These are phyloP conservation scores for Crithidia brevicula DNA, from an alignment of 208 protist species.

Conservation along the genomic window DNA sequence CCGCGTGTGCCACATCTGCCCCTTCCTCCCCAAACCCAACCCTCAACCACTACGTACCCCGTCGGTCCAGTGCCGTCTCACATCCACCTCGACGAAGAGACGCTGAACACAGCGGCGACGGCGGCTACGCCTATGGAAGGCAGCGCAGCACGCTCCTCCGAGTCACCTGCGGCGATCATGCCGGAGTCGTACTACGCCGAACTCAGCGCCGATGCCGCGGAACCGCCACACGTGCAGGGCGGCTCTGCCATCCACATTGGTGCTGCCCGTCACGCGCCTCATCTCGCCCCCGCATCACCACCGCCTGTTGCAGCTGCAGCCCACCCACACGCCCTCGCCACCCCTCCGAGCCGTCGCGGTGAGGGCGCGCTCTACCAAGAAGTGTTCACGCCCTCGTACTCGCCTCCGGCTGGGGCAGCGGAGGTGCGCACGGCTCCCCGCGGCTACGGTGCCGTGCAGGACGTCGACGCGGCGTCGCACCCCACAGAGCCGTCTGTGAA, in stretches of 20 bases:
- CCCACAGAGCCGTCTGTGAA: not conserved
- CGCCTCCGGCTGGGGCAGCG: slow-evolving; percentile 11
- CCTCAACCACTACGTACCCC: too few relatives aligned
- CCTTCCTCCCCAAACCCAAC: not conserved
- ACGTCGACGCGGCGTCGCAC: not conserved
- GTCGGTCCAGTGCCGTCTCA: too few relatives aligned
- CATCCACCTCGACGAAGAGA: slow-evolving; percentile 6
- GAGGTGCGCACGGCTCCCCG: slow-evolving; percentile 6
- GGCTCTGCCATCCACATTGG: not conserved
- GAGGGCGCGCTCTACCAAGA: not conserved
- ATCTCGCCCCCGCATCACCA: not conserved
- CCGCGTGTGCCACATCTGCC: not conserved
- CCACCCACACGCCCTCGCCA: not conserved
- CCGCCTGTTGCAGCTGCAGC: not conserved
- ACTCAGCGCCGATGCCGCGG: not conserved
- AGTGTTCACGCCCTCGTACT: slow-evolving; percentile 14
- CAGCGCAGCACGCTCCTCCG: slow-evolving; percentile 6
- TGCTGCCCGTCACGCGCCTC: slow-evolving; percentile 3
- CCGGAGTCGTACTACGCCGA: slow-evolving; percentile 17
- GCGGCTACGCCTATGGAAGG: not conserved
- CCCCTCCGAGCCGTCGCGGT: not conserved
- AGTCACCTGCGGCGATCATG: slow-evolving; percentile 16
- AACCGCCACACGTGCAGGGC: not conserved
- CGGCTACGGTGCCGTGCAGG: not conserved
- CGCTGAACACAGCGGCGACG: slow-evolving; percentile 3